phyloP scores from a whole-genome alignment of 139 green algal genomes.

The Chlorella sp. region DNA sequence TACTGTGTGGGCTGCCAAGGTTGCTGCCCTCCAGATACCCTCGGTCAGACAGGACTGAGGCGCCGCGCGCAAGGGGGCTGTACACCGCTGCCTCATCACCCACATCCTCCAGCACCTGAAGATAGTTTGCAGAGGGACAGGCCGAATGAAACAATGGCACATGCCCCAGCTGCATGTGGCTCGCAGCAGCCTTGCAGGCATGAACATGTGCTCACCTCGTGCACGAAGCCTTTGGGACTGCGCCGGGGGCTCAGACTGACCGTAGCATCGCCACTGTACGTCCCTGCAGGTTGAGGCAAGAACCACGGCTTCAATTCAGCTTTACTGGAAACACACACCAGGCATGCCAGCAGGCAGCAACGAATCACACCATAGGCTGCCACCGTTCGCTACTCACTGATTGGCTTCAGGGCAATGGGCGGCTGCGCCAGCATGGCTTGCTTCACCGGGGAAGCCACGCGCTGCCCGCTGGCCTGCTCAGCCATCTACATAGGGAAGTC shows the following conservation, averaged over 20 bases:
- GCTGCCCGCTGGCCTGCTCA: neutral
- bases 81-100: slow-evolving; percentile 29
- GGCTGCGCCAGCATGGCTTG: slow-evolving; percentile 1
- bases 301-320: too few relatives aligned
- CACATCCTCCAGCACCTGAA: slow-evolving; percentile 28
- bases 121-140: neutral
- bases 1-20: too few relatives aligned
- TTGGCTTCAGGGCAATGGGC: neutral
- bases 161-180: too few relatives aligned
- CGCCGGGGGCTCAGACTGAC: slow-evolving; percentile 1
- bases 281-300: neutral
- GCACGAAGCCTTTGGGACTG: neutral
- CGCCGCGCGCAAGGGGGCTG: slow-evolving; percentile 12
- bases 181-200: too few relatives aligned
- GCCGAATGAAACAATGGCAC: too few relatives aligned
- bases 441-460: neutral
- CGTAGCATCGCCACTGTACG: neutral
- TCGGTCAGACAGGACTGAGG: neutral
- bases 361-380: too few relatives aligned
- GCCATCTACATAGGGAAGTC: neutral
- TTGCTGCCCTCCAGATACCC: neutral
- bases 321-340: too few relatives aligned
- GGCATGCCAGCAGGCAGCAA: too few relatives aligned
- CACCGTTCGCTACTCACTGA: slow-evolving; percentile 12
- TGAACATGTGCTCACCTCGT: neutral